These are phyloP conservation scores for Penicillium palitans DNA, from an alignment of 2,329 filamentous ascomycete species.

Conservation along the genomic window DNA sequence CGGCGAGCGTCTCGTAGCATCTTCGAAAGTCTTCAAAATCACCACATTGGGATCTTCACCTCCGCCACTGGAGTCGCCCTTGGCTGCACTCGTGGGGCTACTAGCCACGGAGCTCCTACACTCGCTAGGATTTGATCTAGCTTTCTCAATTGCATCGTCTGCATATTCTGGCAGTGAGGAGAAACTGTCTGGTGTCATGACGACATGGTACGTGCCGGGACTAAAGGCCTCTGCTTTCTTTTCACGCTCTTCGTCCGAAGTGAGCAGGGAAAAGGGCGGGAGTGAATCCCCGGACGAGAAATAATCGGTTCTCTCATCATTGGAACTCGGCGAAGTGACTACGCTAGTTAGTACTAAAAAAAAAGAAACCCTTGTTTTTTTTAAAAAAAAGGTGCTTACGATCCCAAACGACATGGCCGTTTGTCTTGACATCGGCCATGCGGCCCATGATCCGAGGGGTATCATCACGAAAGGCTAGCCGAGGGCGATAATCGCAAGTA, in stretches of 20 bases:
- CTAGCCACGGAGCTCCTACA: constrained; percentile 30
- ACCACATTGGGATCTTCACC: constrained; percentile 51
- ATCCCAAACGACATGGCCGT: constrained; percentile 58
- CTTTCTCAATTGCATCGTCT: constrained; percentile 34
- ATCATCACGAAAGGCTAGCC: constrained; percentile 57
- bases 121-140: constrained; percentile 23
- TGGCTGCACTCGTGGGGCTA: constrained; percentile 30
- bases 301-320: constrained; percentile 30
- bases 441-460: constrained; percentile 53
- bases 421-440: constrained; percentile 53
- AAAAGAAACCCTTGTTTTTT: neutral
- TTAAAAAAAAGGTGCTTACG: constrained; percentile 41
- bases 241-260: constrained; percentile 59
- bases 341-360: constrained; percentile 17
- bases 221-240: constrained; percentile 53
- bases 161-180: constrained; percentile 53
- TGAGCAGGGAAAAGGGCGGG: constrained; percentile 55
- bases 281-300: constrained; percentile 48
- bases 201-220: constrained; percentile 58
- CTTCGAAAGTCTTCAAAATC: constrained; percentile 53
- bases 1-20: constrained; percentile 38
- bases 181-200: constrained; percentile 58
- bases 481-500: constrained; percentile 58
- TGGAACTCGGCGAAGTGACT: constrained; percentile 34
- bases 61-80: constrained; percentile 21